Base-by-base conservation (phyloP, 345 rosid species). In the Punica granatum region DNA sequence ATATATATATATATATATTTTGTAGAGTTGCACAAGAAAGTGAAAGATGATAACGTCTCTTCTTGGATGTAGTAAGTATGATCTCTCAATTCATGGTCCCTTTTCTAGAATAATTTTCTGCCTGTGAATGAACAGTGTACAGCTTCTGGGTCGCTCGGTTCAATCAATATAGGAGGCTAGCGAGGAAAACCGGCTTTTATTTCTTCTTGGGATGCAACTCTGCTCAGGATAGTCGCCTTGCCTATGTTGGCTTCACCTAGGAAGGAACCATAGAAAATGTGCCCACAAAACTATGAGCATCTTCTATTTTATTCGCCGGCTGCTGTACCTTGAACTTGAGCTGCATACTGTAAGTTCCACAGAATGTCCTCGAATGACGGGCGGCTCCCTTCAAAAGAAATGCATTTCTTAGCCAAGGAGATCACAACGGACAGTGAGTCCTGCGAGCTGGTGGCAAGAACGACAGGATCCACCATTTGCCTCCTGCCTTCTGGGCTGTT, bases 281-380 rank as follows among this genome's bases (percentile, higher is more conserved):
- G n/a, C n/a, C n/a, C n/a, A n/a, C n/a, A n/a, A n/a, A n/a, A n/a
- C n/a, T 37, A 4, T 1, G 59, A n/a, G 19, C 30, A 51, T 46
- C 53, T 25, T 21, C 25, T 60, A 0, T 14, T 12, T 31, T 62
- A 62, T 35, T 72, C 77, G 32, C 70, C 64, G n/a, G 73, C 80
- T 60, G 72, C 75, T 51, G 83, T 69, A 36, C 63, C 79, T 74
- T 78, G 84, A 63, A 83, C 62, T 75, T 83, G 84, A 72, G 78
- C 83, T 74, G 87, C 87, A 69, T 83, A 75, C 69, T 80, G 84
- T 63, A 83, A 67, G 78, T 83, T 71, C 83, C 84, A 83, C 13
- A 83, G 83, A 49, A 83, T 76, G 76, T 83, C 87, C 67, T 83
- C 87, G 15, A 78, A 74, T 4, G 87, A 78, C 1, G 87, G 87